phyloP scores from a whole-genome alignment of 2,329 filamentous ascomycete species.

The Acrodontium crateriforme region DNA sequence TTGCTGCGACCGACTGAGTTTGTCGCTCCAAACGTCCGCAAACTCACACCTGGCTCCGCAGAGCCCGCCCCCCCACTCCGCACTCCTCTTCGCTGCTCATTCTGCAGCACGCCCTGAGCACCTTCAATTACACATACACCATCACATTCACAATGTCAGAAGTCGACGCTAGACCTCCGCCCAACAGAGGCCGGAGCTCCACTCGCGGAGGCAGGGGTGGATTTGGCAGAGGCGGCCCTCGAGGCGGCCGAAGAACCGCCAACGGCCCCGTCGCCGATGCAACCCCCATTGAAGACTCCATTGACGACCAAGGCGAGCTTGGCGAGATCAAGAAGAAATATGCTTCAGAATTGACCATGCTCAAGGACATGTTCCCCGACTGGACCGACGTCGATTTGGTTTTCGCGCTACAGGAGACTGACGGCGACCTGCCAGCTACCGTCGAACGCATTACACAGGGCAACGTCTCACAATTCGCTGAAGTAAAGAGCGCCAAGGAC shows the following conservation, averaged over 20 bases:
- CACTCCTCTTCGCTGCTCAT: background rate
- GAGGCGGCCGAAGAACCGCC: slow-evolving; percentile 28
- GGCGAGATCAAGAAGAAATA: slow-evolving; percentile 87
- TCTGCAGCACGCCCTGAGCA: background rate
- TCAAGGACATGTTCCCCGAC: slow-evolving; percentile 87
- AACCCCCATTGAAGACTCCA: slow-evolving; percentile 42
- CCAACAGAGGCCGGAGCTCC: slow-evolving; percentile 79
- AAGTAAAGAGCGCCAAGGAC: slow-evolving; percentile 71
- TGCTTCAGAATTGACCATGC: slow-evolving; percentile 58
- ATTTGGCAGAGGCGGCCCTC: slow-evolving; percentile 14
- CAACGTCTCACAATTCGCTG: slow-evolving; percentile 68
- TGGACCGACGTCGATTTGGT: slow-evolving; percentile 94
- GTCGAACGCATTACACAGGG: slow-evolving; percentile 71
- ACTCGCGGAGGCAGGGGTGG: slow-evolving; percentile 63
- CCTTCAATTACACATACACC: slow-evolving; percentile 7
- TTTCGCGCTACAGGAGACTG: slow-evolving; percentile 78
- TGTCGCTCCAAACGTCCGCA: background rate
- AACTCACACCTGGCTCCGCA: background rate
- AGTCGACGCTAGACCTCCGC: slow-evolving; percentile 69
- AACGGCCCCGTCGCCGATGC: slow-evolving; percentile 47
- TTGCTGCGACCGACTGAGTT: too few species aligned
- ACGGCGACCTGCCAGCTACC: slow-evolving; percentile 58
- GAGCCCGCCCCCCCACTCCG: background rate
- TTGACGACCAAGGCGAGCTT: slow-evolving; percentile 78
- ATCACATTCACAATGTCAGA: slow-evolving; percentile 63